Conservation (phyloP, 2,329 filamentous ascomycete genomes). For the Fusarium torulosum region DNA sequence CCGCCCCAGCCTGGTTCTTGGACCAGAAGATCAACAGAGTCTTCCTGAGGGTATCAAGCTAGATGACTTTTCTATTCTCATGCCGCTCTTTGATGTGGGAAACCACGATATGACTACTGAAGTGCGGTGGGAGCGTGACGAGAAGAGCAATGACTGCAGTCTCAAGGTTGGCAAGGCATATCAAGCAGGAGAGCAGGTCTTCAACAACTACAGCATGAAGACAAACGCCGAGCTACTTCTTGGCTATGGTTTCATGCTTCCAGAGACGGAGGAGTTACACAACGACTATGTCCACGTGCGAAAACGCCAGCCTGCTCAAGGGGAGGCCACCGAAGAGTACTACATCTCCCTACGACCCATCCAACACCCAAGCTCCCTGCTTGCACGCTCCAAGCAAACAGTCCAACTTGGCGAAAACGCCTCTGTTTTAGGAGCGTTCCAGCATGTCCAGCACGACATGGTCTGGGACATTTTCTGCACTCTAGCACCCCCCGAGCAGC, state of each 20-base stretch:
- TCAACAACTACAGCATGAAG: slow-evolving; percentile 80
- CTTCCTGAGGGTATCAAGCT: slow-evolving; percentile 52
- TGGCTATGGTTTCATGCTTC: slow-evolving; percentile 72
- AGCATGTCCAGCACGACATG: slow-evolving; percentile 66
- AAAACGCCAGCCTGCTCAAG: slow-evolving; percentile 53
- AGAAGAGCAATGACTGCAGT: slow-evolving; percentile 55
- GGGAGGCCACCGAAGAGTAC: slow-evolving; percentile 56
- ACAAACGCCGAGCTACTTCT: slow-evolving; percentile 78
- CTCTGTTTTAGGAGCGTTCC: slow-evolving; percentile 56
- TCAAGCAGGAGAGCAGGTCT: slow-evolving; percentile 66
- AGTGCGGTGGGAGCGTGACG: slow-evolving; percentile 69
- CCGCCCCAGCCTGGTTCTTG: slow-evolving; percentile 68
- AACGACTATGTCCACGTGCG: slow-evolving; percentile 72
- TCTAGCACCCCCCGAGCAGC: slow-evolving; percentile 53
- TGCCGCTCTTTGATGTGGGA: slow-evolving; percentile 78
- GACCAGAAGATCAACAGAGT: slow-evolving; percentile 45
- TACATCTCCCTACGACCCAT: slow-evolving; percentile 67
- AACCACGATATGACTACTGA: slow-evolving; percentile 75
- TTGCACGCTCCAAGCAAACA: slow-evolving; percentile 57
- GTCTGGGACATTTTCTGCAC: slow-evolving; percentile 62
- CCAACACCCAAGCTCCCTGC: slow-evolving; percentile 60
- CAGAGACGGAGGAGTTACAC: slow-evolving; percentile 62
- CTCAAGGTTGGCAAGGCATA: slow-evolving; percentile 60
- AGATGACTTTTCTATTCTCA: slow-evolving; percentile 75
- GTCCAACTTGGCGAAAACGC: slow-evolving; percentile 49